A percentile compares a stretch with the other conserved stretches of the same genome.
Conservation (phyloP, 2,329 filamentous ascomycete genomes). For the Apiospora aurea region DNA sequence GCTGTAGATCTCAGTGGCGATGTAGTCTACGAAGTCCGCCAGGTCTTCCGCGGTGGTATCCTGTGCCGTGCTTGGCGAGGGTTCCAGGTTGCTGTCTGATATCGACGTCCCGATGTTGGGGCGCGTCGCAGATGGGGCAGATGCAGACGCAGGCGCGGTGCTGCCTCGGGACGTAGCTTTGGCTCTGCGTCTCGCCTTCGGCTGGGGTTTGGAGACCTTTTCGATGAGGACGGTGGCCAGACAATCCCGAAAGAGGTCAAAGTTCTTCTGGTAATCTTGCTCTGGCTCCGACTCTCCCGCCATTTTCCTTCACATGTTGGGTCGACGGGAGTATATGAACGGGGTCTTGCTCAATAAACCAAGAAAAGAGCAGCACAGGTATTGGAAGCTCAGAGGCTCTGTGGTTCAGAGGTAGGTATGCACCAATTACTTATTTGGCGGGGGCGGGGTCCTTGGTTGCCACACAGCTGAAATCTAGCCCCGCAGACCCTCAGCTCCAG, state of each 20-base stretch:
- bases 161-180: constrained; percentile 41
- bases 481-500: neutral
- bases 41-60: constrained; percentile 65
- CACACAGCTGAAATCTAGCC: neutral
- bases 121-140: neutral
- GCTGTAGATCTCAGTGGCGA: constrained; percentile 73
- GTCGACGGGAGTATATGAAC: neutral
- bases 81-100: neutral
- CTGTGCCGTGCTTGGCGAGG: constrained; percentile 20
- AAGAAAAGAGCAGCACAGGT: neutral
- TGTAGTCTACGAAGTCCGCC: constrained; percentile 82
- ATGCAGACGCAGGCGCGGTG: constrained; percentile 22
- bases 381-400: neutral
- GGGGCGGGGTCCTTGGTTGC: neutral
- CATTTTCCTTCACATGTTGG: neutral
- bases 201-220: constrained; percentile 54
- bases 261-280: constrained; percentile 54
- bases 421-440: neutral
- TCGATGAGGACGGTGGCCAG: constrained; percentile 74
- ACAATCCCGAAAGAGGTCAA: constrained; percentile 76
- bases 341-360: neutral
- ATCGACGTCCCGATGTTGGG: constrained; percentile 24
- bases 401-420: neutral
- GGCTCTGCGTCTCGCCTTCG: constrained; percentile 54
- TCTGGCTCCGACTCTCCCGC: neutral